These are phyloP conservation scores for Venturia pyrina DNA, from an alignment of 2,329 filamentous ascomycete genomes.

Conservation along the genomic window DNA sequence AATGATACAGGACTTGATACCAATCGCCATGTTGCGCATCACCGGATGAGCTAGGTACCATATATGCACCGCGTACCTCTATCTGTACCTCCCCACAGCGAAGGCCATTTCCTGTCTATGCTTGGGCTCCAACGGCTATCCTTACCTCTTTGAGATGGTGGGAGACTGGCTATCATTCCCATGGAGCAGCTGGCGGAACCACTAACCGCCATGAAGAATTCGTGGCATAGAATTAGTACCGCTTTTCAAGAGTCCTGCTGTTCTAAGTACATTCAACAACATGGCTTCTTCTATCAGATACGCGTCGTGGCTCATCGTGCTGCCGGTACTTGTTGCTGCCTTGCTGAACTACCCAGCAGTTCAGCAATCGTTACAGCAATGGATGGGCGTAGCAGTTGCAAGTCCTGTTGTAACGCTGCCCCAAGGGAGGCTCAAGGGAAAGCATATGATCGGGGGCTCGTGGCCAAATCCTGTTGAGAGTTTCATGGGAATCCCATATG, in stretches of 20 bases:
- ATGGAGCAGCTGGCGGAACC: background rate
- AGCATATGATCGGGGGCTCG: background rate
- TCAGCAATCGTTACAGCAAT: background rate
- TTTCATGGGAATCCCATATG: constrained; percentile 47
- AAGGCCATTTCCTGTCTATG: background rate
- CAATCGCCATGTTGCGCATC: too few relatives aligned
- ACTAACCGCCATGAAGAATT: background rate
- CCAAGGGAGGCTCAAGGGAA: background rate
- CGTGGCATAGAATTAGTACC: background rate
- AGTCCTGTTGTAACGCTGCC: background rate
- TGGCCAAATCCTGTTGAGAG: background rate
- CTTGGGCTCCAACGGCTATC: background rate
- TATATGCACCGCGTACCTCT: background rate
- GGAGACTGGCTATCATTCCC: background rate
- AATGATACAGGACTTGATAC: too few relatives aligned
- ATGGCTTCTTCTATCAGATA: background rate
- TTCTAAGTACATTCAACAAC: background rate
- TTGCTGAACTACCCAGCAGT: background rate
- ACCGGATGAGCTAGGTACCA: background rate
- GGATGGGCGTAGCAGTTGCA: background rate
- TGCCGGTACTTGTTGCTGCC: background rate
- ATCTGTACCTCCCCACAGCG: background rate
- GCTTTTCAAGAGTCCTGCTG: background rate
- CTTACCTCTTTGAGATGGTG: background rate
- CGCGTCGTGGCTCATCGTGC: background rate